phyloP scores from a whole-genome alignment of 2,329 filamentous ascomycete species.

The Geoglossum cookeanum region DNA sequence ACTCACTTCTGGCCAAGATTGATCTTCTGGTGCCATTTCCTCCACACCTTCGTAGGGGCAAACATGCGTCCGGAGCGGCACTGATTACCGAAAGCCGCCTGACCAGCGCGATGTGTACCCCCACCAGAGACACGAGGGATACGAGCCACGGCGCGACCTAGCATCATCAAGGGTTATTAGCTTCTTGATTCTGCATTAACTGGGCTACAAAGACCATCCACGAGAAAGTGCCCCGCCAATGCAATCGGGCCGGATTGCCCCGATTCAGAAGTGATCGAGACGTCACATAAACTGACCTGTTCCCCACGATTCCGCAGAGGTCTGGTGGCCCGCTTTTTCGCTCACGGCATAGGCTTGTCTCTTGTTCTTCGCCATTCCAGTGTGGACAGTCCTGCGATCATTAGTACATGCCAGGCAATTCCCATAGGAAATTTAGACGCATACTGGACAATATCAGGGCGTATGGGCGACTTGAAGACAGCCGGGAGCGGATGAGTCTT shows the following conservation, averaged over 20 bases:
- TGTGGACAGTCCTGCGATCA: conserved; percentile 53
- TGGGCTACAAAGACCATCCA: background rate
- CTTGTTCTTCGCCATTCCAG: conserved; percentile 99
- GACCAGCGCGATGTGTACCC: conserved; percentile 99
- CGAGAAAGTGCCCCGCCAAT: background rate
- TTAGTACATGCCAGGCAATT: conserved; percentile 16
- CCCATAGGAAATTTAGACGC: conserved; percentile 16
- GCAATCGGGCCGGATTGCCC: background rate
- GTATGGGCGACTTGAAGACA: conserved; percentile 95
- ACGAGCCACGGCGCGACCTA: conserved; percentile 98
- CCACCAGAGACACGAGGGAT: conserved; percentile 99
- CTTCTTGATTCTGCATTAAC: background rate
- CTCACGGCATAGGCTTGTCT: conserved; percentile 98
- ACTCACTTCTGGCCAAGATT: conserved; percentile 91
- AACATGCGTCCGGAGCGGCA: conserved; percentile 99
- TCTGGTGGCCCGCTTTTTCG: conserved; percentile 99
- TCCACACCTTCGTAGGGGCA: conserved; percentile 99
- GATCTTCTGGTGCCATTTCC: conserved; percentile 99
- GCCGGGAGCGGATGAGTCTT: conserved; percentile 81
- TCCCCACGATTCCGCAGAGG: conserved; percentile 99
- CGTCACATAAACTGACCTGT: conserved; percentile 50
- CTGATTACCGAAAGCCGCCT: conserved; percentile 99
- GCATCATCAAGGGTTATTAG: background rate
- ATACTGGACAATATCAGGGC: conserved; percentile 96
- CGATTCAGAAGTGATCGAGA: background rate